Evolutionary conservation across 305 asterid genomes (phyloP).

Genomic region (Solanum chacoense): DNA sequence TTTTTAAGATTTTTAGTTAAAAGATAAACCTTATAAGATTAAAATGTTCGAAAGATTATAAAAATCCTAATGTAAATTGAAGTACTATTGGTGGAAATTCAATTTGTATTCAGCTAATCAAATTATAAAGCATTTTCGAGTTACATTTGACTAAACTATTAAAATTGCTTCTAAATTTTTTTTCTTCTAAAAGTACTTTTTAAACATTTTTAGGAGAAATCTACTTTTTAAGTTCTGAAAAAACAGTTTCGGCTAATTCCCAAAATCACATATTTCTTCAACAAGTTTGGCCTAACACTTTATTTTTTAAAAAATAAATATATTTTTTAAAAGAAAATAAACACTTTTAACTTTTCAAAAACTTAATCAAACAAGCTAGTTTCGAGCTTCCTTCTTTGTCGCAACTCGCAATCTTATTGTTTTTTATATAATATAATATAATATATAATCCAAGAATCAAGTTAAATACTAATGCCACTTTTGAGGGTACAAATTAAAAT

Average conservation of each 20-base stretch:
- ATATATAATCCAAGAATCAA: neutral
- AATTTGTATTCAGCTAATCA: neutral
- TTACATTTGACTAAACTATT: neutral
- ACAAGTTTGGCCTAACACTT: neutral
- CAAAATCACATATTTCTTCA: neutral
- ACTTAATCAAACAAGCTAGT: neutral
- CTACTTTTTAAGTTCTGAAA: neutral
- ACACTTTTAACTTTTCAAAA: neutral
- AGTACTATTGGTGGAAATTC: neutral
- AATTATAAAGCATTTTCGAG: too few species aligned
- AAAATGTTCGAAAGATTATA: too few species aligned
- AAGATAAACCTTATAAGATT: neutral
- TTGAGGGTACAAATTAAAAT: neutral
- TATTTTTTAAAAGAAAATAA: too few species aligned
- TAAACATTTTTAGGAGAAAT: neutral
- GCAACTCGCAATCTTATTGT: neutral
- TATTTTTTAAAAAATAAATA: too few species aligned
- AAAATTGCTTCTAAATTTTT: neutral
- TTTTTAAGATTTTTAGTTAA: too few species aligned
- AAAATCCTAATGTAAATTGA: neutral
- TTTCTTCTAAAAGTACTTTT: neutral
- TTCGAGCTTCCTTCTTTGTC: neutral
- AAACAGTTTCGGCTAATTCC: neutral
- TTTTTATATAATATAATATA: too few species aligned
- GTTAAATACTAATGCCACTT: neutral